A percentile compares a stretch with the other conserved stretches of the same genome.
Conservation (phyloP, 306 rosid genomes). For the Trifolium dubium region DNA sequence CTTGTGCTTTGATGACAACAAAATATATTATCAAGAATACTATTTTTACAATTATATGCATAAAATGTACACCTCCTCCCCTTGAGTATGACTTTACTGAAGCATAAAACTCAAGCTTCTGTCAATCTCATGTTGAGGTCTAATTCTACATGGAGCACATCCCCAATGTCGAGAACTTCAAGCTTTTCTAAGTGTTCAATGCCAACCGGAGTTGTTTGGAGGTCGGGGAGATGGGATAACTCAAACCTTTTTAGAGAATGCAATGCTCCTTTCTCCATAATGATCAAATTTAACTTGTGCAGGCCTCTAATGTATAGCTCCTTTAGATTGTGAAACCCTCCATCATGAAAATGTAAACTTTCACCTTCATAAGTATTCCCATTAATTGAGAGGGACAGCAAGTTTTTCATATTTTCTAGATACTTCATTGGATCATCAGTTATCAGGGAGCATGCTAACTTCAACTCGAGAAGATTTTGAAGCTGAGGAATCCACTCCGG, state of each 20-base stretch:
- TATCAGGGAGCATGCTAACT: background rate
- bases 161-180: too few species aligned
- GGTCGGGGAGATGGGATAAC: background rate
- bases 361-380: background rate
- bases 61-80: too few species aligned
- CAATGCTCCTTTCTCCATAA: background rate
- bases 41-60: too few species aligned
- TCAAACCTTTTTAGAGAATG: background rate
- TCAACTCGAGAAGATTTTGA: background rate
- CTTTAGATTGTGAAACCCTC: background rate
- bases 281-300: background rate
- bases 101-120: too few species aligned
- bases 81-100: too few species aligned
- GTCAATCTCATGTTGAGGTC: too few species aligned
- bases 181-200: background rate
- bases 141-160: too few species aligned
- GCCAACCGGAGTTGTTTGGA: background rate
- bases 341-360: background rate
- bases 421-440: background rate
- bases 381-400: background rate
- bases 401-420: background rate
- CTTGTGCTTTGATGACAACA: too few species aligned
- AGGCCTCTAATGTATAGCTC: background rate
- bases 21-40: too few species aligned
- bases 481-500: background rate